Evolutionary conservation across 352 stramenopile genomes (phyloP), one percentile per base, ranked within the genome.

Genomic region (Pythium rishiriense): DNA sequence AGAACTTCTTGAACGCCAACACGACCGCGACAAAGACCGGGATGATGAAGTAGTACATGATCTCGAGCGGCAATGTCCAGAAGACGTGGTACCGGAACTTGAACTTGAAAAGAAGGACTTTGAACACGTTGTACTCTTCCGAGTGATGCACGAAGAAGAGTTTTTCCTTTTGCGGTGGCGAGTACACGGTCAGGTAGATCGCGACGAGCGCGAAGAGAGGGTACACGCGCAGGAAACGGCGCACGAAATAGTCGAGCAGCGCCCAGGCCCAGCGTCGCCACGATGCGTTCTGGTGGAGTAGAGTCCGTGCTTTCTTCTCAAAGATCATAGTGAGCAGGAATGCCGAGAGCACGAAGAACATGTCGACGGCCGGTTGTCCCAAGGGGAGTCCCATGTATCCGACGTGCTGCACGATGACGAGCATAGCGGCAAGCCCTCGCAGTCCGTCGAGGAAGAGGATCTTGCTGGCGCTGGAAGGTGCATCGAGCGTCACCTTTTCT

Each of bases 11-110:
- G 43, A 81, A 58, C 31, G 66, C 15, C 0, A 75, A 42, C 1
- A 61, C 62, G 8, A 51, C 49, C 0, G 70, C 15, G 15, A 79
- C 66, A 28, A 81, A 69, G 26, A 78, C 63, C n/a, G 73, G 75
- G 33, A 84, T 81, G 58, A 78, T 68, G 35, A 81, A 79, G 64
- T 84, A 84, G 66, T 84, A 84, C 29, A 62, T 58, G 53, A 84
- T 81, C 70, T 84, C 73, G 21, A 81, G 52, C 14, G 75, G 75
- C 33, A 84, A 62, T 24, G 75, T 84, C 75, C 75, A 84, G 49
- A 84, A 78, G 33, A 84, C 73, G 41, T 74, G 73, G 73, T 76
- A 84, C 24, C 75, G 73, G 43, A 65, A 62, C 35, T 79, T 31
- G 22, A 71, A 68, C 33, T 79, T 64, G 52, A 83, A 85, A 12